Evolutionary conservation across 2,329 filamentous ascomycete genomes (phyloP).

Genomic region (Xylaria sp.): DNA sequence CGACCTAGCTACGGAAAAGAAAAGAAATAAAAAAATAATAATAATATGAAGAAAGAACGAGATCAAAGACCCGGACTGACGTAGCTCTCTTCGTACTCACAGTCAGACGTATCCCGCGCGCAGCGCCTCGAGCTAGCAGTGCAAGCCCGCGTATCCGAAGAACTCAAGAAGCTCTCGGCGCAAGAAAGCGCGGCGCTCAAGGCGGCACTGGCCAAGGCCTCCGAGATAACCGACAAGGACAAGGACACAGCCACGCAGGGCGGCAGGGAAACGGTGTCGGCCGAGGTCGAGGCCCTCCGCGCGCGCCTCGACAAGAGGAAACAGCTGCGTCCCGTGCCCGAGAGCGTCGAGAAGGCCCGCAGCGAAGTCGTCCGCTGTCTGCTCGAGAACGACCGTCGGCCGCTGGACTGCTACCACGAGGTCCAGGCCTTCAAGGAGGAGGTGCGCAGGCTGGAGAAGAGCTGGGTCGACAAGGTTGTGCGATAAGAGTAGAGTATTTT

Average conservation of each 20-base stretch:
- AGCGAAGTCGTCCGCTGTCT: slow-evolving; percentile 82
- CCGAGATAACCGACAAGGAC: slow-evolving; percentile 45
- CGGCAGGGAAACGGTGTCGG: slow-evolving; percentile 63
- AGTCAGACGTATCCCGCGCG: slow-evolving; percentile 90
- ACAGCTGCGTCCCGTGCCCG: slow-evolving; percentile 75
- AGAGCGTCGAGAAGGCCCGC: slow-evolving; percentile 78
- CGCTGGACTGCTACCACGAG: slow-evolving; percentile 94
- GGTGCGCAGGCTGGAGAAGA: slow-evolving; percentile 85
- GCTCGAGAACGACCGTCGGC: slow-evolving; percentile 83
- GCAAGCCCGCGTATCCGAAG: slow-evolving; percentile 84
- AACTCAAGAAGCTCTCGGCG: slow-evolving; percentile 82
- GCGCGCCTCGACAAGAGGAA: slow-evolving; percentile 70
- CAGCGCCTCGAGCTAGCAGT: slow-evolving; percentile 87
- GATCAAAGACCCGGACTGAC: slow-evolving; percentile 1
- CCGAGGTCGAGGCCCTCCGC: slow-evolving; percentile 69
- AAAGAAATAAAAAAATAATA: neutral
- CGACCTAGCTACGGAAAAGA: neutral
- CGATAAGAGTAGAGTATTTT: slow-evolving; percentile 44
- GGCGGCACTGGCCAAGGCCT: slow-evolving; percentile 70
- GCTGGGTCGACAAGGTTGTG: slow-evolving; percentile 87
- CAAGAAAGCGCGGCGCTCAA: slow-evolving; percentile 76
- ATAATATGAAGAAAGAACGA: neutral
- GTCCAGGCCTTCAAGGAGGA: slow-evolving; percentile 91
- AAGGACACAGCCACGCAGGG: slow-evolving; percentile 40
- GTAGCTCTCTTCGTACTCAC: slow-evolving; percentile 29